A percentile compares a stretch with the other conserved stretches of the same genome.
These are phyloP conservation scores for Botrytis pseudocinerea DNA, from an alignment of 2,329 filamentous ascomycete species.

Conservation along the genomic window DNA sequence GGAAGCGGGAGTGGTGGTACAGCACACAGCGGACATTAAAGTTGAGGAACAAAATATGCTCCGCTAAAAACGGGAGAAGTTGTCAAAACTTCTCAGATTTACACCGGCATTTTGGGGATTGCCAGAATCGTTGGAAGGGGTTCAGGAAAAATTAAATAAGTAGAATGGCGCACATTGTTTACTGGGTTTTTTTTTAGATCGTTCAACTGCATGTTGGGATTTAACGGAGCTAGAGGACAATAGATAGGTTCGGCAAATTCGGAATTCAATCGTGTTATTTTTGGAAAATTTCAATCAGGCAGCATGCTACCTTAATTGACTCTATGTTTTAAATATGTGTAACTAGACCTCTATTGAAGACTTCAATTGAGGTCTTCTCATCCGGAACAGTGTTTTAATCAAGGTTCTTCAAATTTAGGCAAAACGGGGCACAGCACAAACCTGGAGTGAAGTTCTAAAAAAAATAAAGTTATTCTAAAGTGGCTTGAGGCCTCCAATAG, in stretches of 20 bases:
- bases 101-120: not conserved
- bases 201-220: not conserved
- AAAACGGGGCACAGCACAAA: not conserved
- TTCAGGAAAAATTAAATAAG: not conserved
- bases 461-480: not conserved
- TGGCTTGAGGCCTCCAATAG: not conserved
- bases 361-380: not conserved
- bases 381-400: not conserved
- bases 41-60: not conserved
- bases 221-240: not conserved
- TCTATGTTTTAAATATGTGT: too few relatives aligned
- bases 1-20: too few relatives aligned
- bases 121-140: not conserved
- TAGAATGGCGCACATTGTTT: not conserved
- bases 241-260: not conserved
- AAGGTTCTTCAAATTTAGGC: not conserved
- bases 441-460: not conserved
- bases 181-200: not conserved
- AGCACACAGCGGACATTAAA: not conserved
- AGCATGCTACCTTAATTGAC: not conserved
- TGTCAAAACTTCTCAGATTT: not conserved
- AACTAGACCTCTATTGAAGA: not conserved
- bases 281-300: not conserved
- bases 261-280: not conserved
- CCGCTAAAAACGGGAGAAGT: not conserved